These are phyloP conservation scores for Sistotremastrum suecicum DNA, from an alignment of 768 basidiomycete genomes.

Conservation along the genomic window DNA sequence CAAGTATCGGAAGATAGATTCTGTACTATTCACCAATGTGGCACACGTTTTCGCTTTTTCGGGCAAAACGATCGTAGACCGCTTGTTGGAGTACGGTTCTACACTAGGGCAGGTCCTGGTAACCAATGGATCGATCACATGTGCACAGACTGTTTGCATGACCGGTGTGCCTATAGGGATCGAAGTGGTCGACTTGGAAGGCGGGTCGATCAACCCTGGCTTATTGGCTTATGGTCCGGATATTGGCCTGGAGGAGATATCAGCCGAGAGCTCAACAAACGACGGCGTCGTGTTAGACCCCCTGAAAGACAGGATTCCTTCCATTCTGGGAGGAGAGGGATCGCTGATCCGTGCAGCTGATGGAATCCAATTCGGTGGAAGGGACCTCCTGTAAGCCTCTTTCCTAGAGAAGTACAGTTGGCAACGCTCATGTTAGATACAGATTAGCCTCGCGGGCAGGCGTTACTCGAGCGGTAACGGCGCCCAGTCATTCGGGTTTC, in stretches of 20 bases:
- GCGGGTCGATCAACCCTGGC: constrained; percentile 44
- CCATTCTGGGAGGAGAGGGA: constrained; percentile 26
- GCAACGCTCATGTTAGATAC: constrained; percentile 1
- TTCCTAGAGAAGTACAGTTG: constrained; percentile 1
- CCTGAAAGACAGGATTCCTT: constrained; percentile 25
- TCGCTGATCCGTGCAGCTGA: constrained; percentile 49
- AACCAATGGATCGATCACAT: constrained; percentile 36
- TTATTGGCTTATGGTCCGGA: constrained; percentile 48
- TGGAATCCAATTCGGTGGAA: constrained; percentile 54
- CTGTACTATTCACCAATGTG: constrained; percentile 56
- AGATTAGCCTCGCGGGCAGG: constrained; percentile 53
- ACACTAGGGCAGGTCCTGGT: constrained; percentile 29
- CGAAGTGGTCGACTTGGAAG: constrained; percentile 39
- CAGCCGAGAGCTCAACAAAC: constrained; percentile 37
- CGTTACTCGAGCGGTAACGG: constrained; percentile 46
- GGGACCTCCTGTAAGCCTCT: constrained; percentile 34
- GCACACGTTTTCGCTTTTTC: constrained; percentile 27
- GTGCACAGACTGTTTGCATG: constrained; percentile 22
- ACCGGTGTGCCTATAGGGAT: constrained; percentile 5
- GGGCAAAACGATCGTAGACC: constrained; percentile 20
- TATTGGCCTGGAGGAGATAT: constrained; percentile 54
- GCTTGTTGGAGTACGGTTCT: constrained; percentile 9
- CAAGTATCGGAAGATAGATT: constrained; percentile 15
- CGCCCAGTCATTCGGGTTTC: constrained; percentile 37
- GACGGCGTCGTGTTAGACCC: constrained; percentile 48